Percentiles rank a stretch among this genome's conserved stretches.
These are phyloP conservation scores for Neobulgaria alba DNA, from an alignment of 2,329 filamentous ascomycete species.

Conservation along the genomic window DNA sequence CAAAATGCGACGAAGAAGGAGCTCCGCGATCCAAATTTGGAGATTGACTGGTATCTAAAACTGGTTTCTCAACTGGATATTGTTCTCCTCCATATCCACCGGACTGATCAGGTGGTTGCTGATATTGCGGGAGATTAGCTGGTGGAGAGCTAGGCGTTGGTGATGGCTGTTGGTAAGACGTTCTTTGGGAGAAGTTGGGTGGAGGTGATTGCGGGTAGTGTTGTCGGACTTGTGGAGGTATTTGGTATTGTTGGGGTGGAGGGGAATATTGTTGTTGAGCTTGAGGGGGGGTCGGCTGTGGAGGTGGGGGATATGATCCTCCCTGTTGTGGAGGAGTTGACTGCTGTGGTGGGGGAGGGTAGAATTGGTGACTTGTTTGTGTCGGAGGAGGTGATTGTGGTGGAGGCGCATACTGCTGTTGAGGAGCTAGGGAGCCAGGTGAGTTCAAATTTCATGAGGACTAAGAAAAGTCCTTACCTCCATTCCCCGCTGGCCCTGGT, in stretches of 20 bases:
- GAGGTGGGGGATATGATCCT: slow-evolving; percentile 25
- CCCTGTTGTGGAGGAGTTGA: slow-evolving; percentile 17
- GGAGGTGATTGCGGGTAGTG: slow-evolving; percentile 16
- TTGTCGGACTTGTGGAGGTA: slow-evolving; percentile 19
- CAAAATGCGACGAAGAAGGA: slow-evolving; percentile 43
- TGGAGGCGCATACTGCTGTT: slow-evolving; percentile 25
- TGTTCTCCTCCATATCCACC: slow-evolving; percentile 8
- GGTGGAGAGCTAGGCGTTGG: too few species aligned
- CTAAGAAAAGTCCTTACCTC: slow-evolving; percentile 11
- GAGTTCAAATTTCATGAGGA: neutral
- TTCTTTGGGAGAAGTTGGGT: slow-evolving; percentile 20
- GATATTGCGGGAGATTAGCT: slow-evolving; percentile 29
- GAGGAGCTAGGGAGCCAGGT: slow-evolving; percentile 8
- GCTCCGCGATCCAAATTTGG: slow-evolving; percentile 33
- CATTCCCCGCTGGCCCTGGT: slow-evolving; percentile 22
- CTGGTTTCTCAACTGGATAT: slow-evolving; percentile 22
- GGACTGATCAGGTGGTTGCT: slow-evolving; percentile 16
- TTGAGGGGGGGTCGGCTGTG: slow-evolving; percentile 9
- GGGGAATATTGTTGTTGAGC: slow-evolving; percentile 2
- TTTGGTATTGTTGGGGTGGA: slow-evolving; percentile 9
- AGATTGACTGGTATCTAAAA: slow-evolving; percentile 24
- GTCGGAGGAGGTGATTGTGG: slow-evolving; percentile 25
- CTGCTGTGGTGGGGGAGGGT: slow-evolving; percentile 29
- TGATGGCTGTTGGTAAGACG: too few species aligned
- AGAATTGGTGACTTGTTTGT: slow-evolving; percentile 24